Conservation (phyloP, 441 rosid genomes). For the Populus hybrid region DNA sequence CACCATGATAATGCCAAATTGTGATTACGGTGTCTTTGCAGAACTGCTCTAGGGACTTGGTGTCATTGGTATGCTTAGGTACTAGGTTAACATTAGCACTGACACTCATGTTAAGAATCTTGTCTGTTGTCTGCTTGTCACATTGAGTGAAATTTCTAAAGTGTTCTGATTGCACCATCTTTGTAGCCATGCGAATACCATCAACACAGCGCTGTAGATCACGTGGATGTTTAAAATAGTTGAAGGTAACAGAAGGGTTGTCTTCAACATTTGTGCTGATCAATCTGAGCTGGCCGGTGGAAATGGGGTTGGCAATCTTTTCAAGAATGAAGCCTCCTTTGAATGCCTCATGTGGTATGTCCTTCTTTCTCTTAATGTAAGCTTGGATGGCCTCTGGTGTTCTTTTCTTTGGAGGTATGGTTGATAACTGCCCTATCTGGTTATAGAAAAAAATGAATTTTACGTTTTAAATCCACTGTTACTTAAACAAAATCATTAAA, state of each 20-base stretch:
- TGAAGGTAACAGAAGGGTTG: slow-evolving; percentile 85
- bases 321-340: slow-evolving; percentile 89
- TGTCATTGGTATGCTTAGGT: slow-evolving; percentile 72
- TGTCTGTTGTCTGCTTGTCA: slow-evolving; percentile 47
- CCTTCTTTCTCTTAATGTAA: slow-evolving; percentile 48
- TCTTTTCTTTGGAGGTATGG: slow-evolving; percentile 69
- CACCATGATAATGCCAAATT: slow-evolving; percentile 98
- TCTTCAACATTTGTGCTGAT: slow-evolving; percentile 65
- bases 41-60: slow-evolving; percentile 86
- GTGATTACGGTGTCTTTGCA: slow-evolving; percentile 93
- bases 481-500: background rate
- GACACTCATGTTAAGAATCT: slow-evolving; percentile 66
- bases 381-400: slow-evolving; percentile 58
- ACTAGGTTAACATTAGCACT: slow-evolving; percentile 77
- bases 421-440: slow-evolving; percentile 87
- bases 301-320: slow-evolving; percentile 69
- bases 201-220: slow-evolving; percentile 74
- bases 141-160: slow-evolving; percentile 60
- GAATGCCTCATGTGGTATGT: slow-evolving; percentile 72
- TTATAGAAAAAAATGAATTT: background rate
- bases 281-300: slow-evolving; percentile 67
- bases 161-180: slow-evolving; percentile 57
- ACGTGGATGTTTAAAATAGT: slow-evolving; percentile 74
- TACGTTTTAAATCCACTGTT: background rate
- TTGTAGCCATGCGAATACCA: slow-evolving; percentile 56